Conservation (phyloP, 352 stramenopile species). For the Globisporangium acanthophoron region DNA sequence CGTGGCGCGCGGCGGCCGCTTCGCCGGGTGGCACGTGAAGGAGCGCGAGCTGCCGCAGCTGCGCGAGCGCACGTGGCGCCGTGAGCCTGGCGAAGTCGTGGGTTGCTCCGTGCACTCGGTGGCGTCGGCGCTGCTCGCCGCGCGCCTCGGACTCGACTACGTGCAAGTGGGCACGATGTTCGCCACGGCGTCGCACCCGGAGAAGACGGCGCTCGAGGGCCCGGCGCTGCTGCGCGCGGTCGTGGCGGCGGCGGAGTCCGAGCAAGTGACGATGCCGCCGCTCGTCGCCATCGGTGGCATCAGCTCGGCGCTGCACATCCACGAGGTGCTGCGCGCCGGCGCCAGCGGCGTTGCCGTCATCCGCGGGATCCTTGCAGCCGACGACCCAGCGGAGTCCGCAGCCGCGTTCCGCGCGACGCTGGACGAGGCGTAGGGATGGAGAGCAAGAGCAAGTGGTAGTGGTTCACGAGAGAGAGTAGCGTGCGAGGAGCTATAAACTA, state of each 20-base stretch:
- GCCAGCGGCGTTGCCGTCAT: constrained; percentile 41
- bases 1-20: neutral
- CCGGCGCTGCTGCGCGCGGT: constrained; percentile 27
- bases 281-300: constrained; percentile 46
- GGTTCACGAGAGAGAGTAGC: neutral
- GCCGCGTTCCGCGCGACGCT: constrained; percentile 5
- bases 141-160: constrained; percentile 25
- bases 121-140: constrained; percentile 17
- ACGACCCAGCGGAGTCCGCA: constrained; percentile 14
- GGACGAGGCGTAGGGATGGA: constrained; percentile 1
- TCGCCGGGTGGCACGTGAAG: constrained; percentile 23
- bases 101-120: constrained; percentile 43
- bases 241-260: neutral
- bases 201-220: constrained; percentile 39
- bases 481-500: constrained; percentile 13
- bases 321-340: constrained; percentile 22
- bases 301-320: constrained; percentile 18
- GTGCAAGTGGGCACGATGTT: constrained; percentile 63
- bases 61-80: neutral
- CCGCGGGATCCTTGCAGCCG: constrained; percentile 25
- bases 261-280: constrained; percentile 2
- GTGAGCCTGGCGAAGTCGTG: constrained; percentile 4
- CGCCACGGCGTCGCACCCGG: constrained; percentile 35
- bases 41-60: constrained; percentile 15
- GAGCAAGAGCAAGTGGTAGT: neutral